A percentile compares a stretch with the other conserved stretches of the same genome.
Conservation (phyloP, 2,329 filamentous ascomycete genomes). For the Phyllosticta citriasiana region DNA sequence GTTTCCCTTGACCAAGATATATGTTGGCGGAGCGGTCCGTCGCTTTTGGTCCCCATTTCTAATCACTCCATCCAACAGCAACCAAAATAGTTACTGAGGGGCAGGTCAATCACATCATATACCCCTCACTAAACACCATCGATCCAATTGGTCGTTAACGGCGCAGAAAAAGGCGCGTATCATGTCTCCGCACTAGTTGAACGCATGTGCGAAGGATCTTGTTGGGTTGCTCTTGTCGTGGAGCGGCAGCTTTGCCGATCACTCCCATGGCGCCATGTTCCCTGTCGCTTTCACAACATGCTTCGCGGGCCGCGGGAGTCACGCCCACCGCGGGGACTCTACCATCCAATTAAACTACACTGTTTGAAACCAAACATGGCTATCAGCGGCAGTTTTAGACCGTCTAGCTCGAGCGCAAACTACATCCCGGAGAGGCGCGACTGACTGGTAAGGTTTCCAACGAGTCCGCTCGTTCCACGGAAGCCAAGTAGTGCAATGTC, state of each 20-base stretch:
- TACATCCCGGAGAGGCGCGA: not conserved
- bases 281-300: slow-evolving; percentile 3
- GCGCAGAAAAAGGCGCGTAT: not conserved
- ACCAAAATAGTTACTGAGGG: not conserved
- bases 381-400: not conserved
- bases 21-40: not conserved
- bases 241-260: slow-evolving; percentile 1
- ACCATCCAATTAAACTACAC: not conserved
- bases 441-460: not conserved
- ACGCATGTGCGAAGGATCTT: not conserved
- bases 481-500: not conserved
- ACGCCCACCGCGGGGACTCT: not conserved
- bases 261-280: slow-evolving; percentile 3
- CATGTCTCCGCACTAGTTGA: not conserved
- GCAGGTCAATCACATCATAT: slow-evolving; percentile 8
- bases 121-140: slow-evolving; percentile 8
- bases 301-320: slow-evolving; percentile 3
- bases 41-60: not conserved
- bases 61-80: not conserved
- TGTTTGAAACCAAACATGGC: not conserved
- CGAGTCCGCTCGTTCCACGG: not conserved
- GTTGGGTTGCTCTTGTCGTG: not conserved
- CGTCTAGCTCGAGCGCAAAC: not conserved
- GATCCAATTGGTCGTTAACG: slow-evolving; percentile 3
- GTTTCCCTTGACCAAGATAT: not conserved